Evolutionary conservation across 73 alveolate genomes (phyloP).

Genomic region (Stentor roeselii): DNA sequence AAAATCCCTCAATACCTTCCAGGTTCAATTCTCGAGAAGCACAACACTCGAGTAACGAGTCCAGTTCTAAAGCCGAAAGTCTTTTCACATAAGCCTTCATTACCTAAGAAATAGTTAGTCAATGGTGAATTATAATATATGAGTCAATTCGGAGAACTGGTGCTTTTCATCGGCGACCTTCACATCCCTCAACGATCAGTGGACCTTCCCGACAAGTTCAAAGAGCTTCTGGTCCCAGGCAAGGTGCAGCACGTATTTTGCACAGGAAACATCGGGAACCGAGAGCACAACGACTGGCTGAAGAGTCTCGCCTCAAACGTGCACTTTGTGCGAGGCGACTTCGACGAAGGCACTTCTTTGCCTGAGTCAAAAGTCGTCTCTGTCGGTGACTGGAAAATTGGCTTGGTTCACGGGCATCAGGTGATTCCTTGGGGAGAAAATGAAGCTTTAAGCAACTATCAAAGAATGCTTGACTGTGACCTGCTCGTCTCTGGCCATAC

Average conservation of each 20-base stretch:
- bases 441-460: constrained; percentile 73
- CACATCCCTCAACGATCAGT: too few species aligned
- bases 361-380: constrained; percentile 78
- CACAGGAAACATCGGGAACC: too few species aligned
- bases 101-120: background rate
- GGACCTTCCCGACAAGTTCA: too few species aligned
- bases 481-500: constrained; percentile 90
- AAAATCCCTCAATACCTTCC: constrained; percentile 83
- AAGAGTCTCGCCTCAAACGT: constrained; percentile 56
- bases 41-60: background rate
- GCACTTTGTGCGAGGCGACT: constrained; percentile 83
- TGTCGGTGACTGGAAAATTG: constrained; percentile 80
- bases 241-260: too few species aligned
- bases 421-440: constrained; percentile 93
- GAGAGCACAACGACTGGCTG: constrained; percentile 62
- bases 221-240: too few species aligned
- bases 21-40: constrained; percentile 69
- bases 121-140: too few species aligned
- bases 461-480: constrained; percentile 80
- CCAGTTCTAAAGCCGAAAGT: background rate
- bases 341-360: constrained; percentile 68
- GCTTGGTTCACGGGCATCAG: constrained; percentile 86
- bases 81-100: constrained; percentile 31
- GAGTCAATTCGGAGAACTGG: too few species aligned
- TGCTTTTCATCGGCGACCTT: too few species aligned